A percentile compares a stretch with the other conserved stretches of the same genome.
Conservation (phyloP, 257 asterid genomes). For the Eucommia ulmoides region DNA sequence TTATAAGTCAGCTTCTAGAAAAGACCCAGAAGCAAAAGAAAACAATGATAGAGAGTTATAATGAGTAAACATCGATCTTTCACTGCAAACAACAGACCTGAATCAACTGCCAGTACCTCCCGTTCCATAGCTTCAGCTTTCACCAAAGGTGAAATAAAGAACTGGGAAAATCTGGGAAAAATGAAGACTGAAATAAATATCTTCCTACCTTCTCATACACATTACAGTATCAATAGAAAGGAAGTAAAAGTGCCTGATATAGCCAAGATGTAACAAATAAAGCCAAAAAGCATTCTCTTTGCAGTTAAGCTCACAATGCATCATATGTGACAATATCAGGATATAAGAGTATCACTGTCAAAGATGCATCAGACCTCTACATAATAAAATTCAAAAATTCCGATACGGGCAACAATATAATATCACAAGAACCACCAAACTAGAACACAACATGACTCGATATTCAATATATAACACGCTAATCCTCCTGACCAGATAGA, state of each 20-base stretch:
- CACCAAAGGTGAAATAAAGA: slow-evolving; percentile 76
- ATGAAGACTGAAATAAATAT: slow-evolving; percentile 12
- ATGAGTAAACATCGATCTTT: background rate
- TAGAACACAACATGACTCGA: no score
- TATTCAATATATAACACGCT: no score
- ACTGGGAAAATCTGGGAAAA: slow-evolving; percentile 78
- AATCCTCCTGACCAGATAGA: no score
- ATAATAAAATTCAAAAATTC: no score
- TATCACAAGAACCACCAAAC: no score
- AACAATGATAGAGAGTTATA: background rate
- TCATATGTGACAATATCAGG: background rate
- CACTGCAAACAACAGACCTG: slow-evolving; percentile 41
- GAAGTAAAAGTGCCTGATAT: no score
- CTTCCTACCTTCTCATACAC: no score
- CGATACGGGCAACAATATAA: no score
- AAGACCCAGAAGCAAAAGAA: slow-evolving; percentile 10
- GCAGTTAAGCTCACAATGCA: background rate
- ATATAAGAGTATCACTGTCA: background rate
- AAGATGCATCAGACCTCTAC: no score
- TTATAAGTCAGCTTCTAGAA: slow-evolving; percentile 9
- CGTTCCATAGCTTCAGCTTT: slow-evolving; percentile 98
- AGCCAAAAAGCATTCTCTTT: background rate
- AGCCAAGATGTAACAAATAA: no score
- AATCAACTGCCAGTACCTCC: slow-evolving; percentile 90
- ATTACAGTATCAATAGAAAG: no score